A percentile compares a stretch with the other conserved stretches of the same genome.
Conservation (phyloP, 2,329 filamentous ascomycete genomes). For the Paecilomyces niveus region DNA sequence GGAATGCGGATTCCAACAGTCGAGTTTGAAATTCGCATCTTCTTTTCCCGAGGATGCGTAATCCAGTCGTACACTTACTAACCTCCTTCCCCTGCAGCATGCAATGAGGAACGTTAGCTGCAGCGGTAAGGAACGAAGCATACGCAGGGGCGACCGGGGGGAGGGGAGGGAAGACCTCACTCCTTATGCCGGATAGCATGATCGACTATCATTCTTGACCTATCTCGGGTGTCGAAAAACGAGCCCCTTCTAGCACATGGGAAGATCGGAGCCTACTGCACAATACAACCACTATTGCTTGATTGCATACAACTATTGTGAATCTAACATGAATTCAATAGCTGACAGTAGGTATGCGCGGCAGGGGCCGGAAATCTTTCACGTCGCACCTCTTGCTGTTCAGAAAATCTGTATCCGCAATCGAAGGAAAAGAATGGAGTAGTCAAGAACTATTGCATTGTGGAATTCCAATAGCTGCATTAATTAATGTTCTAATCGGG, state of each 20-base stretch:
- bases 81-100: neutral
- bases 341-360: neutral
- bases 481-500: neutral
- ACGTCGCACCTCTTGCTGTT: neutral
- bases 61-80: neutral
- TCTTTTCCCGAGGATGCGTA: neutral
- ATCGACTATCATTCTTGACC: neutral
- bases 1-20: neutral
- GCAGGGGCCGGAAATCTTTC: neutral
- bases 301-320: neutral
- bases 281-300: neutral
- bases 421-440: neutral
- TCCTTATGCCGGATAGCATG: neutral
- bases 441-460: neutral
- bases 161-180: neutral
- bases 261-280: neutral
- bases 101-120: neutral
- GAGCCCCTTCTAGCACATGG: neutral
- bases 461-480: neutral
- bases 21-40: neutral
- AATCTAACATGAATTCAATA: neutral
- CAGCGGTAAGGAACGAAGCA: neutral
- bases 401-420: neutral
- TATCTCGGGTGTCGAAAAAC: neutral
- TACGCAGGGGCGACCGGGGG: no score